Evolutionary conservation across 495 filamentous ascomycete species (phyloP), one percentile per base, ranked within the genome.

Genomic region (Talaromyces nanjingensis): DNA sequence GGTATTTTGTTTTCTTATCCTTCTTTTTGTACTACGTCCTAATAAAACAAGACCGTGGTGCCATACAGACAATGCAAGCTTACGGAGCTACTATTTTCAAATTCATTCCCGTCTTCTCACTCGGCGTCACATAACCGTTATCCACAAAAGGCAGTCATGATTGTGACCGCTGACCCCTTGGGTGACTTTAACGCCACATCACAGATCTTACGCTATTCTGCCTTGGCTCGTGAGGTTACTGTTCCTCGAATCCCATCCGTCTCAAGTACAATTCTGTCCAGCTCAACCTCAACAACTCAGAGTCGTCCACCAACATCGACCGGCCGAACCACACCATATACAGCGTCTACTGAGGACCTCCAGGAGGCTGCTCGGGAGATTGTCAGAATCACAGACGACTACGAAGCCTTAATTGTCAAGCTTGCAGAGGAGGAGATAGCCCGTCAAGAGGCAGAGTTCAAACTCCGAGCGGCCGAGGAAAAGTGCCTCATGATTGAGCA

Each of bases 151-250:
- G 91, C 89, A 0, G 84, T 93, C 69, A 98, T 98, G 94, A 89
- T 98, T 52, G 96, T 98, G 20, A 96, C 94, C 1, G 94, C 96
- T 0, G 94, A 98, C 70, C 93, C 94, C 0, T 69, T 90, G 16
- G 94, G 96, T 12, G 94, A 98, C 72, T 97, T 91, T 79, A 97
- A 98, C 68, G 91, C 94, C 20, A 98, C 96, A 0, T 92, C 90
- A 24, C 94, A 98, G 73, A 98, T 98, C 37, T 79, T 98, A 4
- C 89, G 94, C 14, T 98, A 98, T 72, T 96, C 92, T 27, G 96
- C 94, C 8, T 82, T 98, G 4, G 96, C 94, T 0, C 86, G 91
- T 2, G 94, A 98, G 76, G 89, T 97, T 16, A 96, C 96, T 0
- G 91, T 97, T 4, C 93, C 93, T 2, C 87, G 93, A 25, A 86